Base-by-base conservation (phyloP, 345 rosid species). In the Gynandropsis gynandra region DNA sequence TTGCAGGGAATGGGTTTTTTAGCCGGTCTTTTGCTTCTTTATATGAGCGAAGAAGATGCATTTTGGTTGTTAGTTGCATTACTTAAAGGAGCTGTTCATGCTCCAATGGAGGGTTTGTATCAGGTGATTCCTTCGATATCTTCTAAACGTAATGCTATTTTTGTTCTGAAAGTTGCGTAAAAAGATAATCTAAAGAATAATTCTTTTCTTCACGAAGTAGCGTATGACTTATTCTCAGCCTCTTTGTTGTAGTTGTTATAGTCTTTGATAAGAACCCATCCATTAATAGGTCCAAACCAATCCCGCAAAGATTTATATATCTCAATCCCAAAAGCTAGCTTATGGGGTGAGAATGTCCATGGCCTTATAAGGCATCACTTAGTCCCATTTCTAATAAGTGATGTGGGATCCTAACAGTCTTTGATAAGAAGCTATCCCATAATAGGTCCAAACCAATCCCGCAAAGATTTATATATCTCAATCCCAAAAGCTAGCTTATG, bases 1-100 rank as follows among this genome's bases (percentile, higher is more conserved):
- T 46, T 77, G 71, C 72, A 89, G 96, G 98, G 96, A 24, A 87
- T 92, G 98, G 98, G 96, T 1, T 92, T 87, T 35, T 60, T 92
- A 42, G 88, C 96, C 2, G 96, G 95, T 52, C 69, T 92, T 48
- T 78, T 92, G 65, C 95, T 92, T 73, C 96, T 92, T 48, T 85
- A 85, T 74, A 92, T 92, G 96, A 80, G 98, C 7, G 96, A 92
- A 75, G 98, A 92, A 68, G 96, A 92, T 70, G 98, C 83, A 8
- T 92, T 87, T 67, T 92, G 98, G 98, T 67, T 92, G 64, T 67
- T 87, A 71, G 97, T 92, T 65, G 98, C 98, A 32, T 75, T 92
- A 61, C 77, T 92, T 46, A 87, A 92, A 73, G 98, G 98, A 64
- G 90, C 95, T 33, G 95, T 87, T 47, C 98, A 85, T 68, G 80